Conservation (phyloP, 805 yeast genomes). For the Yueomyces sp. region DNA sequence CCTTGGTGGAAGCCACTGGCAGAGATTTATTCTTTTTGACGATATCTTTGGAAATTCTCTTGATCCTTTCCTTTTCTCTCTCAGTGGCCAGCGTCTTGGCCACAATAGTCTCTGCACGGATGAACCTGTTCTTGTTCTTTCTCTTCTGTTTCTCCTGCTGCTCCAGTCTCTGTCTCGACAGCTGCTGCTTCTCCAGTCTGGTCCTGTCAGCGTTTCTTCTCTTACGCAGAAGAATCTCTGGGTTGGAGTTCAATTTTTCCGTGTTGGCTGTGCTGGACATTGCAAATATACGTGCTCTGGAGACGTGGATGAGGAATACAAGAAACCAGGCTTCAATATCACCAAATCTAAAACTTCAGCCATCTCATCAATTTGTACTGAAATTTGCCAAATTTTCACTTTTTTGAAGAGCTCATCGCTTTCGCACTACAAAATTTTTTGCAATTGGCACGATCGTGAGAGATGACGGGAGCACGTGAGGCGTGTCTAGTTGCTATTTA, state of each 20-base stretch:
- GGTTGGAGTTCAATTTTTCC: conserved; percentile 35
- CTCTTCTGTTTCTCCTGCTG: conserved; percentile 31
- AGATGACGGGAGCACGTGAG: no score
- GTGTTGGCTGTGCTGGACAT: no score
- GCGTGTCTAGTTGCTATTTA: no score
- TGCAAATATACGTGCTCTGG: no score
- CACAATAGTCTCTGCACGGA: conserved; percentile 64
- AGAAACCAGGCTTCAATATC: no score
- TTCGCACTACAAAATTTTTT: no score
- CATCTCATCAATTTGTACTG: no score
- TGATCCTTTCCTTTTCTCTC: conserved; percentile 56
- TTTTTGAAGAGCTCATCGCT: no score
- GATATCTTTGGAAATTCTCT: conserved; percentile 36
- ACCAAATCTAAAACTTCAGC: no score
- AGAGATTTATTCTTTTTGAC: conserved; percentile 7
- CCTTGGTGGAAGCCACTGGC: conserved; percentile 28
- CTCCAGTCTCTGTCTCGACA: conserved; percentile 37
- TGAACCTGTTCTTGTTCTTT: conserved; percentile 38
- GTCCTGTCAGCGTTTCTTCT: conserved; percentile 67
- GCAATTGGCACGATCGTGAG: no score
- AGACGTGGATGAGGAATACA: no score
- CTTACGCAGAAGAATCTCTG: conserved; percentile 65
- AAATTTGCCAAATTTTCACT: no score
- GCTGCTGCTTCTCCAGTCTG: conserved; percentile 61
- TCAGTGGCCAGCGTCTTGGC: conserved; percentile 50